These are phyloP conservation scores for Trebouxia sp. DNA, from an alignment of 139 green algal species.

Conservation along the genomic window DNA sequence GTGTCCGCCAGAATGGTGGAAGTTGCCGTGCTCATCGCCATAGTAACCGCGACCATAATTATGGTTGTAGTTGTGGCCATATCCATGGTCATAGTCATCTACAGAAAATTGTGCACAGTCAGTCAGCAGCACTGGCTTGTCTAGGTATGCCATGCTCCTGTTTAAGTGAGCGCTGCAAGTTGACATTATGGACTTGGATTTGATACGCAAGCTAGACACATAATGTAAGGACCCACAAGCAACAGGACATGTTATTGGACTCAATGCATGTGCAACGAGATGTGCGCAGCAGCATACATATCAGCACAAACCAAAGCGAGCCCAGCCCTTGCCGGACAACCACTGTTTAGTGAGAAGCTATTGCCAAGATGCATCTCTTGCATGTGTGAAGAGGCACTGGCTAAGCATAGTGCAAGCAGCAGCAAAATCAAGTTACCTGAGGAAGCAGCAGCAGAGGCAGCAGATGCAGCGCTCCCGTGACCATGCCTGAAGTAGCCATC, in stretches of 20 bases:
- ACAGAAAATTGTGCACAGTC: too few species aligned
- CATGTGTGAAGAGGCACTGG: background rate
- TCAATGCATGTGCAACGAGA: background rate
- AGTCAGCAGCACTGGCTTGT: too few species aligned
- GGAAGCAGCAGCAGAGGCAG: background rate
- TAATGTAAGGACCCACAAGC: background rate
- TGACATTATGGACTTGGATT: too few species aligned
- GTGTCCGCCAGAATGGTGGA: background rate
- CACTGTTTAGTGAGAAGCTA: background rate
- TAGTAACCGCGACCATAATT: background rate
- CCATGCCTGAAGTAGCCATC: background rate
- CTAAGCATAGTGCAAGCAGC: too few species aligned
- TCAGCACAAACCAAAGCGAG: too few species aligned
- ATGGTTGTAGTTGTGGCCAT: slow-evolving; percentile 11
- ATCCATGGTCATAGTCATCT: background rate
- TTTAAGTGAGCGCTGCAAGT: too few species aligned
- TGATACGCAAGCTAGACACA: background rate
- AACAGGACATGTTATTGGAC: background rate
- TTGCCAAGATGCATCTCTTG: background rate
- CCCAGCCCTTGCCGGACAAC: too few species aligned
- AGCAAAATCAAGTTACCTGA: slow-evolving; percentile 7
- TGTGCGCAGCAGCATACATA: background rate
- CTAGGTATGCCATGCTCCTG: too few species aligned
- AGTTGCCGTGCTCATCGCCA: background rate
- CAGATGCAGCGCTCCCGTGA: background rate